Conservation (phyloP, 2,329 filamentous ascomycete genomes). For the Delphinella strobiligena region DNA sequence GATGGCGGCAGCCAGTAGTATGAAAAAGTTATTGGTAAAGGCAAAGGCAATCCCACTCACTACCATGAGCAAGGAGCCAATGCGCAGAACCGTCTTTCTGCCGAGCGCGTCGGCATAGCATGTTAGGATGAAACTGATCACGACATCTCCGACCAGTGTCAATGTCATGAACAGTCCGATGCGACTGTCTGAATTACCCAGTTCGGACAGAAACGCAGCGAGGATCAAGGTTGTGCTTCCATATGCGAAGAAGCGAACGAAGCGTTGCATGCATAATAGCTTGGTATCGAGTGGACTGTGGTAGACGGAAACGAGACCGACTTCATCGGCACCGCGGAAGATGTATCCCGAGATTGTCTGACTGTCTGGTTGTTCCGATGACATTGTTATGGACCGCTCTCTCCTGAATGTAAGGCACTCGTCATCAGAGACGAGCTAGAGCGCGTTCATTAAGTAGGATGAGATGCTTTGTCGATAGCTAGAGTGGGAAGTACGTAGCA, state of each 20-base stretch:
- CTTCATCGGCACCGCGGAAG: background rate
- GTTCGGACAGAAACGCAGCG: slow-evolving; percentile 17
- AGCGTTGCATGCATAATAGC: slow-evolving; percentile 7
- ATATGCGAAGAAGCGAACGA: slow-evolving; percentile 50
- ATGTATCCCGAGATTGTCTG: background rate
- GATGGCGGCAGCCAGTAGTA: slow-evolving; percentile 19
- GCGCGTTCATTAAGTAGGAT: too few relatives aligned
- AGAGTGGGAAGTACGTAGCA: too few relatives aligned
- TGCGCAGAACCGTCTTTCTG: slow-evolving; percentile 14
- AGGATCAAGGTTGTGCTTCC: slow-evolving; percentile 30
- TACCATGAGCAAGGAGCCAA: slow-evolving; percentile 17
- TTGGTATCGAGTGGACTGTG: slow-evolving; percentile 4
- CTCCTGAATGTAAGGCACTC: too few relatives aligned
- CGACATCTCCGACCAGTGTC: slow-evolving; percentile 20
- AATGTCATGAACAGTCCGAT: slow-evolving; percentile 24
- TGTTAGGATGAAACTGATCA: slow-evolving; percentile 18
- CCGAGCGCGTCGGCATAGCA: slow-evolving; percentile 18
- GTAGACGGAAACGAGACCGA: slow-evolving; percentile 3
- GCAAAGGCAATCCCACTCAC: slow-evolving; percentile 18
- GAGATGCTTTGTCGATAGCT: too few relatives aligned
- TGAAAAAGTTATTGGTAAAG: slow-evolving; percentile 16
- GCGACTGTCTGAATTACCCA: slow-evolving; percentile 16
- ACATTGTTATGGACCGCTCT: background rate
- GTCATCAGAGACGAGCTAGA: too few relatives aligned
- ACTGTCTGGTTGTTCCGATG: background rate